phyloP scores from a whole-genome alignment of 306 rosid species.

The Amphicarpaea edgeworthii region DNA sequence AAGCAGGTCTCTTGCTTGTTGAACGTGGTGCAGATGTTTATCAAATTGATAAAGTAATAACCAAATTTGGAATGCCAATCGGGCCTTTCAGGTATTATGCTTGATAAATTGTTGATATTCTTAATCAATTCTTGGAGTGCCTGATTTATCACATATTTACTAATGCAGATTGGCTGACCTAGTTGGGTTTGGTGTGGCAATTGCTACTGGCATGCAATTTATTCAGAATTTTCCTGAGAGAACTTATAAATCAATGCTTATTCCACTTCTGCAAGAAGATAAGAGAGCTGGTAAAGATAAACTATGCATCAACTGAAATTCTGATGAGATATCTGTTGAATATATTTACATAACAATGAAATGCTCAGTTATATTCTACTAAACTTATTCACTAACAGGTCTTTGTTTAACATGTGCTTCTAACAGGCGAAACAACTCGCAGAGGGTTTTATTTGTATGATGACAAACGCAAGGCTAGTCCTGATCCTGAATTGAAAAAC shows the following conservation, averaged over 20 bases:
- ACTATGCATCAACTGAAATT: conserved; percentile 31
- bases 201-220: conserved; percentile 75
- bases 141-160: conserved; percentile 32
- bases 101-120: conserved; percentile 16
- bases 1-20: conserved; percentile 80
- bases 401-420: conserved; percentile 21
- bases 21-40: conserved; percentile 87
- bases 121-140: conserved; percentile 23
- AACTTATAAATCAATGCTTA: conserved; percentile 82
- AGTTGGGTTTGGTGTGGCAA: conserved; percentile 92
- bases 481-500: conserved; percentile 85
- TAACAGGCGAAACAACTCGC: conserved; percentile 76
- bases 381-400: conserved; percentile 16
- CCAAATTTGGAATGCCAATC: conserved; percentile 89
- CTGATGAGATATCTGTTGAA: conserved; percentile 20
- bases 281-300: conserved; percentile 76
- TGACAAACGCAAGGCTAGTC: conserved; percentile 76
- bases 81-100: conserved; percentile 92
- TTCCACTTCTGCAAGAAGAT: conserved; percentile 89
- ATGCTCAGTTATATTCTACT: conserved; percentile 15
- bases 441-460: conserved; percentile 90
- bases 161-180: conserved; percentile 82
- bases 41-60: conserved; percentile 76
- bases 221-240: conserved; percentile 72
- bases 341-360: conserved; percentile 1